phyloP scores from a whole-genome alignment of 257 asterid genomes.

The Rehmannia glutinosa region DNA sequence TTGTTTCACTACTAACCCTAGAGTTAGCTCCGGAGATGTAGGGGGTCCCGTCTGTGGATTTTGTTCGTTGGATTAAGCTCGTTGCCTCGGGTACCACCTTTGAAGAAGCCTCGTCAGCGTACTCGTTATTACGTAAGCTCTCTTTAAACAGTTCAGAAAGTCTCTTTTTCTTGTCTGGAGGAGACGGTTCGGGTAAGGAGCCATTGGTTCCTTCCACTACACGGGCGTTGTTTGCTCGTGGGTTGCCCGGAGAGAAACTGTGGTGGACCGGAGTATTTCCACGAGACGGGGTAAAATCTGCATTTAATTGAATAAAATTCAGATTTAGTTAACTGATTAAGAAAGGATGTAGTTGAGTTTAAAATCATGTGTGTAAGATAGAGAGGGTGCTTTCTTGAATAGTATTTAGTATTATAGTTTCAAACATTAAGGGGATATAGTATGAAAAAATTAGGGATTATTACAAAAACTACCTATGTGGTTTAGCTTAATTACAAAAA shows the following conservation, averaged over 20 bases:
- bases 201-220: constrained; percentile 12
- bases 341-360: too few relatives aligned
- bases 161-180: constrained; percentile 48
- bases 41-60: constrained; percentile 29
- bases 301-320: background rate
- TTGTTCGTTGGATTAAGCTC: constrained; percentile 9
- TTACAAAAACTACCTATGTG: too few relatives aligned
- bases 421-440: too few relatives aligned
- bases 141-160: constrained; percentile 63
- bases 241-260: constrained; percentile 29
- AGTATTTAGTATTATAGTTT: too few relatives aligned
- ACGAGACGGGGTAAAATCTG: constrained; percentile 74
- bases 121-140: constrained; percentile 22
- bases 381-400: too few relatives aligned
- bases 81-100: background rate
- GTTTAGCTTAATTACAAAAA: too few relatives aligned
- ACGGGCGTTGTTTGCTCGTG: constrained; percentile 11
- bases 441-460: too few relatives aligned
- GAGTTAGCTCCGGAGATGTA: constrained; percentile 29
- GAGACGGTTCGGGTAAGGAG: constrained; percentile 25
- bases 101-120: background rate
- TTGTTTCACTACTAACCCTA: constrained; percentile 29
- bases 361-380: too few relatives aligned
- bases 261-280: constrained; percentile 71
- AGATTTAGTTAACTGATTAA: background rate